phyloP scores from a whole-genome alignment of 225 moss, liverwort and hornwort species.

The Ulota crispa region DNA sequence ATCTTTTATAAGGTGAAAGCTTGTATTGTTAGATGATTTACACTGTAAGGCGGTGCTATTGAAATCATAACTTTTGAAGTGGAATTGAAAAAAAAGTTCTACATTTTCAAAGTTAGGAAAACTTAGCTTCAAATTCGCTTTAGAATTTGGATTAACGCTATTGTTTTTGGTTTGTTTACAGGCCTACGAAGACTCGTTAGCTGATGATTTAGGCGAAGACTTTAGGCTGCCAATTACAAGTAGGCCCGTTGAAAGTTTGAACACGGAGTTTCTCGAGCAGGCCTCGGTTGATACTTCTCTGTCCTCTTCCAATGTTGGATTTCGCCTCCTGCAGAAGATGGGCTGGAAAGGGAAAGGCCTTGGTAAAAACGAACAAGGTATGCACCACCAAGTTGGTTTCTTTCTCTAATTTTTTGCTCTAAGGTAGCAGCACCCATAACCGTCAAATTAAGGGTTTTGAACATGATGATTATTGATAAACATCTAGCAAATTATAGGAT shows the following conservation, averaged over 20 bases:
- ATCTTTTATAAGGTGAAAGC: neutral
- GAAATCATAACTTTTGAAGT: neutral
- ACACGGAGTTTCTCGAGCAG: constrained; percentile 78
- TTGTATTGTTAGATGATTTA: no score
- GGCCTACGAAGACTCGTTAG: constrained; percentile 89
- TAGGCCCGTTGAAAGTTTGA: constrained; percentile 76
- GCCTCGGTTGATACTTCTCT: constrained; percentile 83
- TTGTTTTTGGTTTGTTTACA: constrained; percentile 30
- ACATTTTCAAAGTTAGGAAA: neutral
- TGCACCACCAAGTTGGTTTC: neutral
- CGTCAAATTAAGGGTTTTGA: no score
- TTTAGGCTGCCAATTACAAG: constrained; percentile 78
- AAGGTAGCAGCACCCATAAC: no score
- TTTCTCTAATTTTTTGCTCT: neutral
- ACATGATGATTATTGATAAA: no score
- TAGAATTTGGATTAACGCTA: neutral
- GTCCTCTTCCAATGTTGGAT: constrained; percentile 89
- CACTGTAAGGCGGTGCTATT: neutral
- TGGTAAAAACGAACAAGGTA: constrained; percentile 98
- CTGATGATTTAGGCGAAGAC: constrained; percentile 85
- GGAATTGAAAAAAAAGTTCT: neutral
- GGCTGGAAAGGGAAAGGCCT: constrained; percentile 99
- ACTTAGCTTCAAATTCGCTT: neutral
- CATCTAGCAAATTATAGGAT: no score
- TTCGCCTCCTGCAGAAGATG: constrained; percentile 94